Evolutionary conservation across 306 rosid species (phyloP).

Genomic region (Inga laurina): DNA sequence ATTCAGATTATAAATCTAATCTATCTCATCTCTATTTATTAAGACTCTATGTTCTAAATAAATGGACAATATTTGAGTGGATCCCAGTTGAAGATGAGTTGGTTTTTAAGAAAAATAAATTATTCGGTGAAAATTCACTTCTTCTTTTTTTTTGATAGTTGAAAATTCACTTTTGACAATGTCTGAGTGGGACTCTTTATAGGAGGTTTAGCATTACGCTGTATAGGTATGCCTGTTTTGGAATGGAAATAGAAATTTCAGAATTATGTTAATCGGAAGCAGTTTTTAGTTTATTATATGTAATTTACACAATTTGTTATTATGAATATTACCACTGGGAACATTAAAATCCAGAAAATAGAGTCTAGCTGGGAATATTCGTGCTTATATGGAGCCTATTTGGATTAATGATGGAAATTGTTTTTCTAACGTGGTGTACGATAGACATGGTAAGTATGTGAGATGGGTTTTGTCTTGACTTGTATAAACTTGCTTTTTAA

Average conservation of each 20-base stretch:
- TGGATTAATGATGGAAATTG: too few species aligned
- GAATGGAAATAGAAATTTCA: neutral
- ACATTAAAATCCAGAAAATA: neutral
- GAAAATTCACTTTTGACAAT: neutral
- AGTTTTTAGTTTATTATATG: neutral
- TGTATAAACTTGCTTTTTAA: accelerated
- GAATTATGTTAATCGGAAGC: neutral
- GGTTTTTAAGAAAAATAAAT: neutral
- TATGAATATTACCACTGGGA: neutral
- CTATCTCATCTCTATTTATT: too few species aligned
- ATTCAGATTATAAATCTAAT: too few species aligned
- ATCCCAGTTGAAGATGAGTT: neutral
- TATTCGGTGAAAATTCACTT: neutral
- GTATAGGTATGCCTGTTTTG: neutral
- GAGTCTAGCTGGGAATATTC: neutral
- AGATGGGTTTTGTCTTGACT: too few species aligned
- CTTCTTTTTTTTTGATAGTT: too few species aligned
- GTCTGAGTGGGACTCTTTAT: neutral
- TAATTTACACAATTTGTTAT: neutral
- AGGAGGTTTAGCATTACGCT: neutral
- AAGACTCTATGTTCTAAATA: too few species aligned
- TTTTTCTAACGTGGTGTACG: too few species aligned
- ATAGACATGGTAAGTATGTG: too few species aligned
- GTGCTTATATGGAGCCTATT: too few species aligned
- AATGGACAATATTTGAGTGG: neutral